These are phyloP conservation scores for Hyphopichia wangnamkhiaoensis DNA, from an alignment of 1,139 yeast species.

Conservation along the genomic window DNA sequence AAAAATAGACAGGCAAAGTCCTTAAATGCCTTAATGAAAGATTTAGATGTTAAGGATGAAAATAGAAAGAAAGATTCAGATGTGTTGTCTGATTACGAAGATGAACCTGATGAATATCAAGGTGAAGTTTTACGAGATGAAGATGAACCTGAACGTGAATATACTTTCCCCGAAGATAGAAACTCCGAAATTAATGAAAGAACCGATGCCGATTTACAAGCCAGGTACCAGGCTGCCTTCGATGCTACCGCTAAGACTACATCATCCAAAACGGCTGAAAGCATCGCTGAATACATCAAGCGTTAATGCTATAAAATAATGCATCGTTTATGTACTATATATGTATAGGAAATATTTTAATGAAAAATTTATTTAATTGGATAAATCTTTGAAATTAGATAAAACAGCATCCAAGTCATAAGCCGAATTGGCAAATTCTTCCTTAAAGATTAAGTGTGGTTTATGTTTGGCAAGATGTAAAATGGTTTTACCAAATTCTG, in stretches of 20 bases:
- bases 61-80: conserved; percentile 47
- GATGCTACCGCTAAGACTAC: conserved; percentile 64
- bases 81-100: conserved; percentile 69
- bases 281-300: conserved; percentile 64
- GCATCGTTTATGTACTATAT: not conserved
- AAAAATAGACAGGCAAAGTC: conserved; percentile 71
- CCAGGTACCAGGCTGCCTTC: conserved; percentile 71
- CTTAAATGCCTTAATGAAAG: conserved; percentile 74
- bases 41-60: conserved; percentile 63
- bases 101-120: conserved; percentile 52
- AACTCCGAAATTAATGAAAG: conserved; percentile 56
- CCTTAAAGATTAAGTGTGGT: conserved; percentile 69
- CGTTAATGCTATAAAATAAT: conserved; percentile 13
- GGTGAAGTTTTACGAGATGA: conserved; percentile 68
- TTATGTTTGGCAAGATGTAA: conserved; percentile 71
- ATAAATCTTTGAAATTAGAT: not conserved
- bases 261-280: conserved; percentile 67
- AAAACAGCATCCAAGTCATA: conserved; percentile 33
- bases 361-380: too few relatives aligned
- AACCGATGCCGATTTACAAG: conserved; percentile 58
- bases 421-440: conserved; percentile 27
- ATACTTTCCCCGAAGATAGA: conserved; percentile 75
- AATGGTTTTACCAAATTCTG: conserved; percentile 86
- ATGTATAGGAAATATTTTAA: not conserved
- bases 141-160: conserved; percentile 67